Base-by-base conservation (phyloP, 371 early-diverging fungal species). In the Syncephalastrum monosporum region DNA sequence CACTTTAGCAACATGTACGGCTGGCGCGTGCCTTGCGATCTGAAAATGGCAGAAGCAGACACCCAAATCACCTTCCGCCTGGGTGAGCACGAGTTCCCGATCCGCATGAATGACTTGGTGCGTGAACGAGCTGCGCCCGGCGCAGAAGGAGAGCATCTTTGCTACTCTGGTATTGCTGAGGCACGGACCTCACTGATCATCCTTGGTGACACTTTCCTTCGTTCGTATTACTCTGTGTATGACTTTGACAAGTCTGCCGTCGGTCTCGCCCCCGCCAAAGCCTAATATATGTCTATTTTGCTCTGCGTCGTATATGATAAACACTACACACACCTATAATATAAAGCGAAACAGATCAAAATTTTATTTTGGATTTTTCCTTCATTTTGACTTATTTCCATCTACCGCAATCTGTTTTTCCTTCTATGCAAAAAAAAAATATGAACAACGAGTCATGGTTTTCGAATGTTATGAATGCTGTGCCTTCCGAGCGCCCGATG, bases 11-110 rank as follows among this genome's bases (percentile, higher is more conserved):
- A 48, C 4, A 17, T 42, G 19, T 59, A 62, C 49, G 80, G 80
- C 0, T 79, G 77, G 80, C 65, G 72, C 29, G 42, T 79, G 24
- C 77, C 74, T 15, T 67, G 77, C 24, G 63, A 68, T 0, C 60
- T 67, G 2, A 65, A 63, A 19, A 53, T 55, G 61, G 25, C 42
- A n/a, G 47, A 56, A 5, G 46, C 21, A 8, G 60, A 63, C 13
- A 54, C 41, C 1, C 33, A 46, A 14, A 45, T 65, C 17, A 38
- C 44, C 16, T 63, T 71, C 48, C 50, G 60, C 5, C 51, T 71
- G 10, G 57, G 56, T n/a, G 57, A 57, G 7, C 57, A 51, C 33
- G 59, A 63, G 5, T 65, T 70, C 45, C 42, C 60, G 17, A 23
- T 57, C 4, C 47, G 21, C 21, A 50, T 67, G 3, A 19, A 21